Base-by-base conservation (phyloP, 805 yeast species). In the Citeromyces matritensis region DNA sequence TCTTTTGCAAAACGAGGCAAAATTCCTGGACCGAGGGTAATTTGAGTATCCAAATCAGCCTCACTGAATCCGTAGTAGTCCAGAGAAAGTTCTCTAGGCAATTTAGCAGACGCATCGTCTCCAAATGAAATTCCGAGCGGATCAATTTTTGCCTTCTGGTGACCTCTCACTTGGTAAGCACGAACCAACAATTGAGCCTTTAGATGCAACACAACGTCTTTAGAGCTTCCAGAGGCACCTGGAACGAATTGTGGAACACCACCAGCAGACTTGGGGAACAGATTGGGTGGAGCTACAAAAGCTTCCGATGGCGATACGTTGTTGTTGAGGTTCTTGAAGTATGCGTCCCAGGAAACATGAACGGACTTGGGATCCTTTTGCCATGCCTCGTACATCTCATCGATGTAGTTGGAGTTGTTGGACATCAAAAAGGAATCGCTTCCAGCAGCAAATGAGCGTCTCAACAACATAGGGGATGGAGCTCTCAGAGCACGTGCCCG, bases 161-260 rank as follows among this genome's bases (percentile, higher is more conserved):
- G 99, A 43, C 98, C 99, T 58, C 97, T 76, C 33, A 91, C 98
- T 64, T 91, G 98, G 61, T 86, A 91, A 21, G 98, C 98, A 57
- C 99, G 81, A 40, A 93, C 96, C 46, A 91, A 68, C 45, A 91
- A 71, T 66, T 91, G 99, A 11, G 85, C 93, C 57, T 91, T 91
- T 65, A 91, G 71, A 55, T 91, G 97, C 39, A 82, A 68, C 40
- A 80, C 67, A 29, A 86, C 83, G 41, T 76, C 83, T 47, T 73
- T 71, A 40, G 61, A 54, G 21, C 62, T 65, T 31, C 68, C 65
- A 17, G 69, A 70, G 26, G 53, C 48, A 23, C 75, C 52, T 12
- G 63, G 55, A 10, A 58, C 43, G 40, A 69, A 63, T 29, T 74
- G 70, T 28, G 78, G 74, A 27, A 73, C 67, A 35, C 85, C 88